Percentiles rank a stretch among this genome's conserved stretches.
Conservation (phyloP, 164 flowering plant genomes). For the Nelumbo lutea region DNA sequence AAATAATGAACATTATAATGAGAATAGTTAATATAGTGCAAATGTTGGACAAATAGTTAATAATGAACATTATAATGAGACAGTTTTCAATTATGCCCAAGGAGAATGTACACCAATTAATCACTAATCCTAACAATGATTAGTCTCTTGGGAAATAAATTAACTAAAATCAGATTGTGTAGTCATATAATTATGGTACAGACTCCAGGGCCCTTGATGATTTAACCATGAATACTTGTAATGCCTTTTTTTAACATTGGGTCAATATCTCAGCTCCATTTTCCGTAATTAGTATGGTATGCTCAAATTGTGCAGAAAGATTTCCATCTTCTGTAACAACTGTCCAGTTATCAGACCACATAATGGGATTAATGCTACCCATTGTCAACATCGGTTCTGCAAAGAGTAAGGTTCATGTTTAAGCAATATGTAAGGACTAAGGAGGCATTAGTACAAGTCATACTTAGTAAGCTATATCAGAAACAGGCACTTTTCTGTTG, state of each 20-base stretch:
- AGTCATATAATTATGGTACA: too few relatives aligned
- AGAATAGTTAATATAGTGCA: too few relatives aligned
- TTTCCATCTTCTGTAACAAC: constrained; percentile 92
- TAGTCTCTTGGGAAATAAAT: too few relatives aligned
- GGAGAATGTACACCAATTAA: too few relatives aligned
- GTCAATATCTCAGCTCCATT: constrained; percentile 91
- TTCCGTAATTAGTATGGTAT: constrained; percentile 73
- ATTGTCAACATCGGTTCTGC: constrained; percentile 96
- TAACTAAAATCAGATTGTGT: too few relatives aligned
- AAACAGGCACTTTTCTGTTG: background rate
- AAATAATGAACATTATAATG: too few relatives aligned
- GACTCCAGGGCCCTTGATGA: too few relatives aligned
- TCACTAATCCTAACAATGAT: too few relatives aligned
- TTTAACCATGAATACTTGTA: background rate
- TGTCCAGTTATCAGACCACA: constrained; percentile 96
- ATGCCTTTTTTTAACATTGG: constrained; percentile 33
- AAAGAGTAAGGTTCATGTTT: constrained; percentile 6
- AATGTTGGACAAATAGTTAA: too few relatives aligned
- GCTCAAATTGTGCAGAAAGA: constrained; percentile 95
- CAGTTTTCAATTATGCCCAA: too few relatives aligned
- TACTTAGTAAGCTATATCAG: background rate
- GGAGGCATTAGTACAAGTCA: background rate
- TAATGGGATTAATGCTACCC: constrained; percentile 71
- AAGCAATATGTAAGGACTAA: background rate
- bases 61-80: too few relatives aligned